Percentiles rank a stretch among this genome's conserved stretches.
These are phyloP conservation scores for Sphagnum magellanicum DNA, from an alignment of 228 moss, liverwort and hornwort species.

Conservation along the genomic window DNA sequence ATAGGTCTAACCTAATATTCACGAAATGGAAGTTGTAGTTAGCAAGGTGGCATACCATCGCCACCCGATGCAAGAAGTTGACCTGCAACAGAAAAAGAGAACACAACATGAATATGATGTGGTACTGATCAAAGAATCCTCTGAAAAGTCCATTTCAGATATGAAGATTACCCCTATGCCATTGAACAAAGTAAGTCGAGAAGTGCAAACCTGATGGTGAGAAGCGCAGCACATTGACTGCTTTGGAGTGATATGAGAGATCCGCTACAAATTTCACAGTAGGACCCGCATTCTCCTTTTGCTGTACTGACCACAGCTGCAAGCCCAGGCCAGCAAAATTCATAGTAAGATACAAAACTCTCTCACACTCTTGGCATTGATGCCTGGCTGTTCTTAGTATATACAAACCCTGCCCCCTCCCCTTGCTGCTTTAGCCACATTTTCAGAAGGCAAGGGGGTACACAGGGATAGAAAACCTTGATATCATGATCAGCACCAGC, in stretches of 20 bases:
- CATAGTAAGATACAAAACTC: background rate
- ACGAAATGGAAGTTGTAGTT: background rate
- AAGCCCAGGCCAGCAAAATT: background rate
- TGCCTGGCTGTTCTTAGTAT: no score
- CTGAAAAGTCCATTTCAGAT: no score
- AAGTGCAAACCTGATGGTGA: conserved; percentile 59
- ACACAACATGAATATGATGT: no score
- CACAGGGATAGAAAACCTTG: conserved; percentile 38
- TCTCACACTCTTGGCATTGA: background rate
- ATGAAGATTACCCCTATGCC: no score
- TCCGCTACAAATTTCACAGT: conserved; percentile 62
- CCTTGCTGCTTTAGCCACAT: no score
- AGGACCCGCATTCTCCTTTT: conserved; percentile 54
- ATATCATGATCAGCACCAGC: conserved; percentile 92
- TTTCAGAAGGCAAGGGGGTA: background rate
- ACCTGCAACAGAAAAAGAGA: conserved; percentile 22
- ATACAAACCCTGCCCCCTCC: no score
- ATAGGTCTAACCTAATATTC: background rate
- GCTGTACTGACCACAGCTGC: conserved; percentile 79
- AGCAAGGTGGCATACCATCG: conserved; percentile 44
- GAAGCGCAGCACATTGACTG: conserved; percentile 85
- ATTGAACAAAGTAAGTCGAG: no score
- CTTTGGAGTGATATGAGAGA: conserved; percentile 71
- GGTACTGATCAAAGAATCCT: no score
- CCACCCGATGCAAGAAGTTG: conserved; percentile 59